These are phyloP conservation scores for Moniliophthora roreri DNA, from an alignment of 1,284 basidiomycete species.

Conservation along the genomic window DNA sequence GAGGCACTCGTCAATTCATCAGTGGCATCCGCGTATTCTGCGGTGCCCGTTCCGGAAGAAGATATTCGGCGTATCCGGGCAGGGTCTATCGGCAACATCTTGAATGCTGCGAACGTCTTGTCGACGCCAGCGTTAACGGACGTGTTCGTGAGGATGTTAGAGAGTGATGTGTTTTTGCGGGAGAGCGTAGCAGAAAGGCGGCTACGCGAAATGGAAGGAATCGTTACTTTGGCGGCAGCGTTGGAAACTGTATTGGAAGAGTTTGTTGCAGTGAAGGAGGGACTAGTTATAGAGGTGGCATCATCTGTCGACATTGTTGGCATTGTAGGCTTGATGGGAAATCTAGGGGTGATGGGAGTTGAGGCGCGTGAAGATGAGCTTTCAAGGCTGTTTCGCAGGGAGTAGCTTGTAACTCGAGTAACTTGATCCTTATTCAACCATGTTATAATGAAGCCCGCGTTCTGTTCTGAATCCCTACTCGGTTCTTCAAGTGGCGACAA, in stretches of 20 bases:
- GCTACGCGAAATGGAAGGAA: neutral
- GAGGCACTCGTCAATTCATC: conserved; percentile 61
- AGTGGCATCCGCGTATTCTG: conserved; percentile 51
- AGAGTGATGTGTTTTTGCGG: conserved; percentile 19
- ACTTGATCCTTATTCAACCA: conserved; percentile 71
- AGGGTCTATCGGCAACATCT: conserved; percentile 71
- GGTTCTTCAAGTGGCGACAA: conserved; percentile 88
- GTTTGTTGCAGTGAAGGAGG: too few species aligned
- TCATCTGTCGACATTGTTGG: conserved; percentile 6
- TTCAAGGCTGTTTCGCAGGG: conserved; percentile 68
- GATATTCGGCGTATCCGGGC: conserved; percentile 53
- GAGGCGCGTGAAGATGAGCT: conserved; percentile 23
- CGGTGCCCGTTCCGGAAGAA: conserved; percentile 37
- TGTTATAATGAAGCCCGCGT: conserved; percentile 79
- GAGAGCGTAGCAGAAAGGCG: conserved; percentile 8
- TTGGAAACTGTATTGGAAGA: neutral
- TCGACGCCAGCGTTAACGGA: conserved; percentile 23
- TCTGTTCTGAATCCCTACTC: conserved; percentile 82
- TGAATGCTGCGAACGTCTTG: conserved; percentile 68
- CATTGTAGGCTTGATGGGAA: conserved; percentile 15
- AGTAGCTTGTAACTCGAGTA: conserved; percentile 81
- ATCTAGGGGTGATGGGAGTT: conserved; percentile 21
- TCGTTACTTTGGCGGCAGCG: neutral
- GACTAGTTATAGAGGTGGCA: neutral
- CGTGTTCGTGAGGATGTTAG: conserved; percentile 23